Conservation (phyloP, 345 rosid genomes). For the Dimocarpus longan region DNA sequence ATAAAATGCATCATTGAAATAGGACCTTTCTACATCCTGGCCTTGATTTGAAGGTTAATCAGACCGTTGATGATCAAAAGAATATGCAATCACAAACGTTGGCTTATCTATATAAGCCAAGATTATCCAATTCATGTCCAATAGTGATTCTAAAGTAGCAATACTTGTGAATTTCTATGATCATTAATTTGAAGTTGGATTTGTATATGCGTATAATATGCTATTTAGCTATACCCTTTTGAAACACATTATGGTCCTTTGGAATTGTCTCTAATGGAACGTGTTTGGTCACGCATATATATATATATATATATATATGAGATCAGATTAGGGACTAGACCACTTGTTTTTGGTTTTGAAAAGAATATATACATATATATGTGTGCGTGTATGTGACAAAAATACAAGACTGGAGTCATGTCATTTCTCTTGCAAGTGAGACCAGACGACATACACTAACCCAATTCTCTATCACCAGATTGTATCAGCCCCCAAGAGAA, state of each 20-base stretch:
- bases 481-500: neutral
- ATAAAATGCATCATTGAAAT: neutral
- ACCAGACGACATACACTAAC: neutral
- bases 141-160: too few species aligned
- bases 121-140: too few species aligned
- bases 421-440: neutral
- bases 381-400: neutral
- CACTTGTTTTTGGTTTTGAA: neutral
- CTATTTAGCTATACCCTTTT: too few species aligned
- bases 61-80: neutral
- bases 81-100: neutral
- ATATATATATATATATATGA: too few species aligned
- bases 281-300: too few species aligned
- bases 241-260: too few species aligned
- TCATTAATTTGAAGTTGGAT: too few species aligned
- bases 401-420: slow-evolving; percentile 9
- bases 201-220: too few species aligned
- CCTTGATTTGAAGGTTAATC: neutral
- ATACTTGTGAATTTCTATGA: too few species aligned
- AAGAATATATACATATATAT: neutral
- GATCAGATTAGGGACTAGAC: neutral
- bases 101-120: too few species aligned
- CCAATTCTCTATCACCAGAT: neutral
- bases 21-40: neutral
- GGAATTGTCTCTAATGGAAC: too few species aligned